Evolutionary conservation across 306 rosid genomes (phyloP).

Genomic region (cucumber (Cucumis sativus)): DNA sequence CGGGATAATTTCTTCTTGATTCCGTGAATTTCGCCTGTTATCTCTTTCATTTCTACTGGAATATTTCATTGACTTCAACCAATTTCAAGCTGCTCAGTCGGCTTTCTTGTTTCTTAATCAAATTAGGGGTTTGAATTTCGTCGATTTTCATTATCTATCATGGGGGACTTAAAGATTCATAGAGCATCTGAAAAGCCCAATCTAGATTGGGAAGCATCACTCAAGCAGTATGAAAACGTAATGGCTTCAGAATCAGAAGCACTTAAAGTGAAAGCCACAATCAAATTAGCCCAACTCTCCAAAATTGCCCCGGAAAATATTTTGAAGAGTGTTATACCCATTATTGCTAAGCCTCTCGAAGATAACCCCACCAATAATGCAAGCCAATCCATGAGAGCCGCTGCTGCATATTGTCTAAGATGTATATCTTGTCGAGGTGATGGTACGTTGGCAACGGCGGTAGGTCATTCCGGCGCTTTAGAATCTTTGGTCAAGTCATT

Average conservation of each 20-base stretch:
- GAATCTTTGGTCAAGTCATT: neutral
- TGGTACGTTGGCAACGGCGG: neutral
- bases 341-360: neutral
- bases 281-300: neutral
- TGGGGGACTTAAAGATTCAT: neutral
- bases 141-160: neutral
- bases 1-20: neutral
- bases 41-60: neutral
- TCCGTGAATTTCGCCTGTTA: neutral
- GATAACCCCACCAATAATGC: neutral
- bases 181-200: neutral
- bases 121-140: neutral
- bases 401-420: slow-evolving; percentile 3
- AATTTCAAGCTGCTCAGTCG: neutral
- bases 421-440: neutral
- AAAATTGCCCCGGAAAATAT: neutral
- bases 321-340: neutral
- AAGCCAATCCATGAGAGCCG: neutral
- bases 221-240: neutral
- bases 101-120: neutral
- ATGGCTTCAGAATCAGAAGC: neutral
- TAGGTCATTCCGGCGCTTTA: neutral
- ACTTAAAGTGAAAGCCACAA: neutral
- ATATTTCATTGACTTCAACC: neutral
- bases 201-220: neutral